Conservation (phyloP, 2,329 filamentous ascomycete species). For the Massarina eburnea region DNA sequence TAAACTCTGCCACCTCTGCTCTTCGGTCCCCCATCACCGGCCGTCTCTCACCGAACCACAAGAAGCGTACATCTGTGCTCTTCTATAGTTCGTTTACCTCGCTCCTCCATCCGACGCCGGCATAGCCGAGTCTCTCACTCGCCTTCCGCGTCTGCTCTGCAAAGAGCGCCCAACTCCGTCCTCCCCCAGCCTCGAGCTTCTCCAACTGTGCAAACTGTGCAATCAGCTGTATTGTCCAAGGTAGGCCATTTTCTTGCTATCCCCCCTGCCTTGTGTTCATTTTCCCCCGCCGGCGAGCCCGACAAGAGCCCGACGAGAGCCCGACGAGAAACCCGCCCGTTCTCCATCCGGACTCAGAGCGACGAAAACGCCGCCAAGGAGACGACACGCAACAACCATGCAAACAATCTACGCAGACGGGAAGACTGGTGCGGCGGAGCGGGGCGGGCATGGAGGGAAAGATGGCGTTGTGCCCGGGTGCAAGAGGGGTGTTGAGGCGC, state of each 20-base stretch:
- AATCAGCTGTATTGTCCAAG: constrained; percentile 25
- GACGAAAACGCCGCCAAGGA: too few relatives aligned
- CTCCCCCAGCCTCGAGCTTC: constrained; percentile 30
- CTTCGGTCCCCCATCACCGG: constrained; percentile 36
- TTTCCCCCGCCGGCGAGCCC: constrained; percentile 3
- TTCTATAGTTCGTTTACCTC: constrained; percentile 24
- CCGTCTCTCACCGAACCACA: constrained; percentile 37
- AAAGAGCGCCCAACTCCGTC: constrained; percentile 39
- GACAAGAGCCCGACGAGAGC: background rate
- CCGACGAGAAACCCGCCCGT: background rate
- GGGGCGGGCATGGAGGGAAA: background rate
- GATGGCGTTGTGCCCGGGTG: background rate
- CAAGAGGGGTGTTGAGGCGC: background rate
- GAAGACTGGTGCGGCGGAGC: background rate
- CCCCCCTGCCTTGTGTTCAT: background rate
- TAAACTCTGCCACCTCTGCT: constrained; percentile 40
- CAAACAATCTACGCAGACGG: too few relatives aligned
- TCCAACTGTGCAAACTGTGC: constrained; percentile 19
- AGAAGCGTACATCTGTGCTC: constrained; percentile 35
- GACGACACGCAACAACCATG: too few relatives aligned
- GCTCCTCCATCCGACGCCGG: constrained; percentile 30
- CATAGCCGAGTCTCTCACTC: constrained; percentile 27
- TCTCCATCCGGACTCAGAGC: too few relatives aligned
- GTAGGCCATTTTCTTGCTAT: constrained; percentile 25
- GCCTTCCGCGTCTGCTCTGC: constrained; percentile 42